Percentiles rank a stretch among this genome's conserved stretches.
These are phyloP conservation scores for Coemansia sp. DNA, from an alignment of 192 early-diverging fungal genomes.

Conservation along the genomic window DNA sequence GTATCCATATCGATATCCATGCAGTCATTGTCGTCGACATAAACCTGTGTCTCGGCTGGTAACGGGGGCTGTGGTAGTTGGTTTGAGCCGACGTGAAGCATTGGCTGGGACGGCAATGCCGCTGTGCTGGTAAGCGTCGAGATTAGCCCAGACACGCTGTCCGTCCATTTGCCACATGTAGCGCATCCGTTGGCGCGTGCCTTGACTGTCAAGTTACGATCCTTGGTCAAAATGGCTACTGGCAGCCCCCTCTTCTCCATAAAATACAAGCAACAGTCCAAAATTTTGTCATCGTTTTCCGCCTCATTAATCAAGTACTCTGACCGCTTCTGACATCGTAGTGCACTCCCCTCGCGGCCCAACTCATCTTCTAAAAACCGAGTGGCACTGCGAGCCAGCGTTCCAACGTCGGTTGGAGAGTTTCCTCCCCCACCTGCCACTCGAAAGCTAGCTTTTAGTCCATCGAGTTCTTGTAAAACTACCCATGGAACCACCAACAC, in stretches of 20 bases:
- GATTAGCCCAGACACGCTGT: slow-evolving; percentile 14
- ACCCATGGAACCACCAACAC: slow-evolving; percentile 40
- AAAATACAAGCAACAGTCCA: slow-evolving; percentile 50
- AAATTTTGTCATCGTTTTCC: slow-evolving; percentile 39
- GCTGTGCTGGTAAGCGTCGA: slow-evolving; percentile 8
- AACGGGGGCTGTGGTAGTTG: neutral
- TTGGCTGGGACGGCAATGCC: neutral
- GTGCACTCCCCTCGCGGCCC: slow-evolving; percentile 17
- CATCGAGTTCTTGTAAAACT: slow-evolving; percentile 44
- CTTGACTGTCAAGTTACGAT: slow-evolving; percentile 43
- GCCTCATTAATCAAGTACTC: slow-evolving; percentile 33
- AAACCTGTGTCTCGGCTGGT: neutral
- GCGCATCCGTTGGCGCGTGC: slow-evolving; percentile 38
- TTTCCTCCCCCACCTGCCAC: neutral
- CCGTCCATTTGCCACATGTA: slow-evolving; percentile 29
- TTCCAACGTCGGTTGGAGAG: neutral
- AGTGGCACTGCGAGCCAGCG: slow-evolving; percentile 28
- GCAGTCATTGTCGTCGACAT: slow-evolving; percentile 4
- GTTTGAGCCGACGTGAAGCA: neutral
- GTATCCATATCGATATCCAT: slow-evolving; percentile 23
- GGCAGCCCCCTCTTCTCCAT: slow-evolving; percentile 29
- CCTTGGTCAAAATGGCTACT: slow-evolving; percentile 34
- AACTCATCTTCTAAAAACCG: slow-evolving; percentile 34
- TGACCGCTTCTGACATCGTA: slow-evolving; percentile 38
- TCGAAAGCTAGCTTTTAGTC: slow-evolving; percentile 21